Evolutionary conservation across 2,329 filamentous ascomycete species (phyloP).

Genomic region (Apiospora rasikravindrae): DNA sequence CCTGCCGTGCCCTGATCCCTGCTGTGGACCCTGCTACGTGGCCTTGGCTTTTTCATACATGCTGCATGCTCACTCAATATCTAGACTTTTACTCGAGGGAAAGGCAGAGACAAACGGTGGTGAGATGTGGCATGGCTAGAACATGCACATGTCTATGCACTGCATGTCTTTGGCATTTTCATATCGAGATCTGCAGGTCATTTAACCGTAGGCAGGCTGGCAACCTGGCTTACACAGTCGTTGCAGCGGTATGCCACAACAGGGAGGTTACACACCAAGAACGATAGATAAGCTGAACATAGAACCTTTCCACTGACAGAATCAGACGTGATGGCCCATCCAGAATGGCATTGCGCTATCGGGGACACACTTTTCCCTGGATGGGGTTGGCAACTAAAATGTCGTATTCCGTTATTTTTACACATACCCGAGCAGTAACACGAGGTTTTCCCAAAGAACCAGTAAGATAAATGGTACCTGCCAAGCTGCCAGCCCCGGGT

Average conservation of each 20-base stretch:
- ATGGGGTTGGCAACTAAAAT: not conserved
- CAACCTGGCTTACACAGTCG: not conserved
- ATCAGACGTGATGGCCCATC: not conserved
- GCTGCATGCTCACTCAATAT: not conserved
- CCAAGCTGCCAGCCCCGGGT: slow-evolving; percentile 8
- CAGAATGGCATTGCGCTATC: not conserved
- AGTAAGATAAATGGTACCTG: slow-evolving; percentile 5
- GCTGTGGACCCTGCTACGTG: slow-evolving; percentile 8
- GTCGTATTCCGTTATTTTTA: slow-evolving; percentile 5
- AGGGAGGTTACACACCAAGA: not conserved
- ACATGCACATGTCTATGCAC: not conserved
- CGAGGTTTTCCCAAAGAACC: not conserved
- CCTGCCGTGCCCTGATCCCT: not conserved
- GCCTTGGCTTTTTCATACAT: not conserved
- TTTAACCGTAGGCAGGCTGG: not conserved
- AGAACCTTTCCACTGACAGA: not conserved
- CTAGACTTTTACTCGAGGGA: not conserved
- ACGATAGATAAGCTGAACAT: not conserved
- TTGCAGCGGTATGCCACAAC: not conserved
- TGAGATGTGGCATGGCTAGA: not conserved
- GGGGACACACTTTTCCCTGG: not conserved
- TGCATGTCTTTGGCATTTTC: not conserved
- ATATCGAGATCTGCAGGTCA: not conserved
- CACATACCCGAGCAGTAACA: not conserved
- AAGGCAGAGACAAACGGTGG: not conserved